These are phyloP conservation scores for Saturnispora mendoncae DNA, from an alignment of 805 yeast genomes.

Conservation along the genomic window DNA sequence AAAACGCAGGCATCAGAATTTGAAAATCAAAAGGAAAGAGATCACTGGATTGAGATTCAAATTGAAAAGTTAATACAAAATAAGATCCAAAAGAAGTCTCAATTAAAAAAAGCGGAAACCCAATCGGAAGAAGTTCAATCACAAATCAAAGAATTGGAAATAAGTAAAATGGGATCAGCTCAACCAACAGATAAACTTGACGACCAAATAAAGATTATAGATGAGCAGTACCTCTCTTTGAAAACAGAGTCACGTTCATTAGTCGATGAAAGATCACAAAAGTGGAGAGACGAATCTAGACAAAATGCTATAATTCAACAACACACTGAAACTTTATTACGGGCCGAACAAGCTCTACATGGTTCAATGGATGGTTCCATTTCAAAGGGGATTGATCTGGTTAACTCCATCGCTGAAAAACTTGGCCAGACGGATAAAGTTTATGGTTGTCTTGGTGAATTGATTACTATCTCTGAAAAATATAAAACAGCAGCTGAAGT, in stretches of 20 bases:
- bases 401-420: conserved; percentile 50
- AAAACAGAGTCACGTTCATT: conserved; percentile 36
- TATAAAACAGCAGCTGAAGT: conserved; percentile 83
- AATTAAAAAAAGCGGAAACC: conserved; percentile 29
- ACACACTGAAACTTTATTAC: conserved; percentile 39
- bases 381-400: conserved; percentile 60
- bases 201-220: conserved; percentile 16
- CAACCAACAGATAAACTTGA: conserved; percentile 24
- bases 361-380: conserved; percentile 71
- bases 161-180: neutral
- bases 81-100: conserved; percentile 21
- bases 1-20: conserved; percentile 63
- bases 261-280: conserved; percentile 57
- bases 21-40: conserved; percentile 45
- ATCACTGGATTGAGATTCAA: conserved; percentile 54
- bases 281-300: conserved; percentile 76
- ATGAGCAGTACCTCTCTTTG: conserved; percentile 20
- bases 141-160: conserved; percentile 5
- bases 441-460: conserved; percentile 78
- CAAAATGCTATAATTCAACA: conserved; percentile 46
- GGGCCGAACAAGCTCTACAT: conserved; percentile 50
- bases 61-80: conserved; percentile 25
- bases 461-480: conserved; percentile 71
- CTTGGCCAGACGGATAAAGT: conserved; percentile 52
- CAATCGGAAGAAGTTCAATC: conserved; percentile 31